These are phyloP conservation scores for Claviceps sp. DNA, from an alignment of 2,329 filamentous ascomycete species.

Conservation along the genomic window DNA sequence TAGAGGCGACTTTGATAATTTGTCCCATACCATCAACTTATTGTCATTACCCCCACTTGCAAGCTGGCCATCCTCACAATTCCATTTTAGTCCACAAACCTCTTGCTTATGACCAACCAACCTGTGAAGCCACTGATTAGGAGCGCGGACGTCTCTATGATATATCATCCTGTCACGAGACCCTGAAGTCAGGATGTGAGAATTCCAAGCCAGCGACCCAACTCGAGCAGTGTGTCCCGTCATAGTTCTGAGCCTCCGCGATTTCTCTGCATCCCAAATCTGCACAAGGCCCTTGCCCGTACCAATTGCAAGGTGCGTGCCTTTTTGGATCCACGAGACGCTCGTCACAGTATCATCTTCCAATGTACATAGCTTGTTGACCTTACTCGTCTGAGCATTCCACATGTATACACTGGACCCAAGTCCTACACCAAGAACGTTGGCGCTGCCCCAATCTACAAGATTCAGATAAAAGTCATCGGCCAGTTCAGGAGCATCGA, in stretches of 20 bases:
- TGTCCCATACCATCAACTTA: constrained; percentile 98
- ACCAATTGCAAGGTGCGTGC: constrained; percentile 88
- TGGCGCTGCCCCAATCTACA: constrained; percentile 94
- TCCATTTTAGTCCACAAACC: constrained; percentile 94
- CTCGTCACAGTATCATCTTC: constrained; percentile 91
- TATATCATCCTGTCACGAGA: constrained; percentile 89
- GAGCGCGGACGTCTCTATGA: constrained; percentile 86
- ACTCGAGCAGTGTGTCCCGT: constrained; percentile 89
- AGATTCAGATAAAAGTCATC: constrained; percentile 97
- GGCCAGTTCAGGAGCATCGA: constrained; percentile 89
- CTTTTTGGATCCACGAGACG: constrained; percentile 96
- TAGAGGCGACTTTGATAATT: constrained; percentile 77
- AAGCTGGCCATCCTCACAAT: constrained; percentile 86
- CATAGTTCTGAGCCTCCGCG: constrained; percentile 82
- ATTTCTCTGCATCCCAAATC: constrained; percentile 91
- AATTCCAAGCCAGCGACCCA: constrained; percentile 92
- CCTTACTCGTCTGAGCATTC: constrained; percentile 83
- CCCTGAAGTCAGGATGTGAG: constrained; percentile 90
- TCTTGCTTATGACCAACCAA: constrained; percentile 95
- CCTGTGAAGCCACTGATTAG: constrained; percentile 79
- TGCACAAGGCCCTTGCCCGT: constrained; percentile 91
- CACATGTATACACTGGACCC: constrained; percentile 96
- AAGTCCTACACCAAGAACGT: constrained; percentile 83
- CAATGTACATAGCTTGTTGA: constrained; percentile 87
- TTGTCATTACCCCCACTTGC: constrained; percentile 97